A percentile compares a stretch with the other conserved stretches of the same genome.
Evolutionary conservation across 1,139 yeast genomes (phyloP).

Genomic region (Yamadazyma dendronema): DNA sequence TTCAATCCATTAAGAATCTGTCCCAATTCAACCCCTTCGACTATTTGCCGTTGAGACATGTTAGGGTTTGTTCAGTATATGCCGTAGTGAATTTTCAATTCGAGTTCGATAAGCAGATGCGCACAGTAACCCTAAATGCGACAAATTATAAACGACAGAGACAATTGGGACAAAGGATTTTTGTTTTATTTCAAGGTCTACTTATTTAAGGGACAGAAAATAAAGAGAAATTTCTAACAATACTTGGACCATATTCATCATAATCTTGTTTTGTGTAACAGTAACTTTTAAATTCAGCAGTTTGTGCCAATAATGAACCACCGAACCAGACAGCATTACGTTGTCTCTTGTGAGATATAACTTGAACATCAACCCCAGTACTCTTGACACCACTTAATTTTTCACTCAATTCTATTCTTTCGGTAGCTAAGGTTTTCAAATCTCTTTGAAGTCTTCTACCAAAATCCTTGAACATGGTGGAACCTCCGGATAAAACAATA

Average conservation of each 20-base stretch:
- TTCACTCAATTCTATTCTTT: slow-evolving; percentile 83
- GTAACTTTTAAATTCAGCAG: slow-evolving; percentile 92
- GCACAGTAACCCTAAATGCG: slow-evolving; percentile 1
- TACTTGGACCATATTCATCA: slow-evolving; percentile 96
- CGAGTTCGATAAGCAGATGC: not conserved
- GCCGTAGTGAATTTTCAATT: not conserved
- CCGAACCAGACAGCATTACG: slow-evolving; percentile 99
- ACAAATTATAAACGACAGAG: not conserved
- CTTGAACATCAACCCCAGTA: slow-evolving; percentile 96
- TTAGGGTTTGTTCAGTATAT: not conserved
- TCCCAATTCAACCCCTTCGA: slow-evolving; percentile 51
- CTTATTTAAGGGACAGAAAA: slow-evolving; percentile 94
- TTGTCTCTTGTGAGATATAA: slow-evolving; percentile 95
- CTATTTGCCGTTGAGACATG: slow-evolving; percentile 36
- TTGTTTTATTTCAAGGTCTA: too few species aligned
- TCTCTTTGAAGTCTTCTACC: slow-evolving; percentile 98
- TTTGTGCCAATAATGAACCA: slow-evolving; percentile 94
- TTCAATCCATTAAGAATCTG: slow-evolving; percentile 55
- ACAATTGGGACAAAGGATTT: too few species aligned
- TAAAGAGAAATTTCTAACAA: slow-evolving; percentile 92
- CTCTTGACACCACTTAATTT: slow-evolving; percentile 77
- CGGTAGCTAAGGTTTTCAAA: slow-evolving; percentile 80
- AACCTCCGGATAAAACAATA: slow-evolving; percentile 94
- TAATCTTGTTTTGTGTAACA: slow-evolving; percentile 97
- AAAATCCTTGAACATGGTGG: slow-evolving; percentile 97